Conservation (phyloP, 2,329 filamentous ascomycete genomes). For the Exophiala sideris region DNA sequence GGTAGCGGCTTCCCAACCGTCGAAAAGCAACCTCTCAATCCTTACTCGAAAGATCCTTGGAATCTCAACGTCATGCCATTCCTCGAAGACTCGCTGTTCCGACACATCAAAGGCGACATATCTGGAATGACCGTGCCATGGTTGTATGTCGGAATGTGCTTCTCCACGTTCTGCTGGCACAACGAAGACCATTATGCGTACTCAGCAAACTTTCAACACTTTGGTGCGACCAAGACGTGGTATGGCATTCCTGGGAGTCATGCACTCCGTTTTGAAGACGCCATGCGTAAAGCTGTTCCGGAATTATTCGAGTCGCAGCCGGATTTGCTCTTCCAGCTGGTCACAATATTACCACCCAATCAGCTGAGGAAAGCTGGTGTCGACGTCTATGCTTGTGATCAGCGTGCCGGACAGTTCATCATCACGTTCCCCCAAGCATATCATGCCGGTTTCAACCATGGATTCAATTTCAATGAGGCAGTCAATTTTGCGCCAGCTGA, state of each 20-base stretch:
- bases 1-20: conserved; percentile 95
- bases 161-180: conserved; percentile 99
- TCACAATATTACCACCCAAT: conserved; percentile 91
- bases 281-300: conserved; percentile 91
- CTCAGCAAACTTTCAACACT: conserved; percentile 97
- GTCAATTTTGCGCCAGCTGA: conserved; percentile 92
- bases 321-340: conserved; percentile 91
- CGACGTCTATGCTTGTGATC: conserved; percentile 89
- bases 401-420: conserved; percentile 91
- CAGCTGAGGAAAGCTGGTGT: conserved; percentile 91
- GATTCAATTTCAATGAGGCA: conserved; percentile 98
- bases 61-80: conserved; percentile 92
- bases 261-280: conserved; percentile 88
- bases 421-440: conserved; percentile 97
- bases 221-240: conserved; percentile 98
- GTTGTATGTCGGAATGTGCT: conserved; percentile 99
- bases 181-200: conserved; percentile 98
- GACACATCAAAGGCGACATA: conserved; percentile 96
- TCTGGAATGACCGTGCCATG: conserved; percentile 99
- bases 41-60: conserved; percentile 88
- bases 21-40: conserved; percentile 81
- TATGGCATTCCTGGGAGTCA: conserved; percentile 95
- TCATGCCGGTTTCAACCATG: conserved; percentile 97
- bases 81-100: conserved; percentile 85
- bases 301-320: conserved; percentile 97